phyloP scores from a whole-genome alignment of 140 eudicot genomes.

The Cichorium intybus region DNA sequence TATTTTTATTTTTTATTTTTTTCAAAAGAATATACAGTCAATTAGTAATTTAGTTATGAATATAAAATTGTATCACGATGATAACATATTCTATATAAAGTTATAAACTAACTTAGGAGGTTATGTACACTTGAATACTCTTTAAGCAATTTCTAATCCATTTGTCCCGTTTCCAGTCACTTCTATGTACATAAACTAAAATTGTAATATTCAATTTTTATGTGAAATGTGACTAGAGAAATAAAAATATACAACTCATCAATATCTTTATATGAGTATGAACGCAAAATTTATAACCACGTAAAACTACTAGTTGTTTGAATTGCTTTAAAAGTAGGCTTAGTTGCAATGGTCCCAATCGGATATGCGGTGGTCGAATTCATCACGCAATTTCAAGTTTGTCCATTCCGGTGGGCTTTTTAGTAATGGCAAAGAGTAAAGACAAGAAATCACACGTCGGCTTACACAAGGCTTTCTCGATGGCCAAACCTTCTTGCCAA shows the following conservation, averaged over 20 bases:
- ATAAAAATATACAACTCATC: not conserved
- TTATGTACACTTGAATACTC: too few relatives aligned
- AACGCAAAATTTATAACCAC: not conserved
- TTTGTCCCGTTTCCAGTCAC: too few relatives aligned
- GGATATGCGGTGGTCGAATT: not conserved
- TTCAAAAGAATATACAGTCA: too few relatives aligned
- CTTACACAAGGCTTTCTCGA: slow-evolving; percentile 8
- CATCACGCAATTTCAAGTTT: not conserved
- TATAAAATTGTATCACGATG: too few relatives aligned
- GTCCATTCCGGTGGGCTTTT: not conserved
- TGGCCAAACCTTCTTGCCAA: slow-evolving; percentile 9
- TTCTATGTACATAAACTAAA: too few relatives aligned
- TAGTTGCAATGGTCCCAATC: not conserved
- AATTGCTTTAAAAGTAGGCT: not conserved
- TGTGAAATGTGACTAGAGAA: not conserved
- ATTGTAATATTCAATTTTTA: too few relatives aligned
- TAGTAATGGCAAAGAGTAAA: not conserved
- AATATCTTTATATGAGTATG: not conserved
- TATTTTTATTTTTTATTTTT: too few relatives aligned
- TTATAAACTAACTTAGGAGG: too few relatives aligned
- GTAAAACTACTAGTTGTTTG: not conserved
- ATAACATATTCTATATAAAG: too few relatives aligned
- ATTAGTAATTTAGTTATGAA: too few relatives aligned
- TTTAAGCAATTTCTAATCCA: too few relatives aligned
- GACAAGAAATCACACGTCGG: slow-evolving; percentile 10